phyloP scores from a whole-genome alignment of 805 yeast genomes.

The Candida andamanensis region DNA sequence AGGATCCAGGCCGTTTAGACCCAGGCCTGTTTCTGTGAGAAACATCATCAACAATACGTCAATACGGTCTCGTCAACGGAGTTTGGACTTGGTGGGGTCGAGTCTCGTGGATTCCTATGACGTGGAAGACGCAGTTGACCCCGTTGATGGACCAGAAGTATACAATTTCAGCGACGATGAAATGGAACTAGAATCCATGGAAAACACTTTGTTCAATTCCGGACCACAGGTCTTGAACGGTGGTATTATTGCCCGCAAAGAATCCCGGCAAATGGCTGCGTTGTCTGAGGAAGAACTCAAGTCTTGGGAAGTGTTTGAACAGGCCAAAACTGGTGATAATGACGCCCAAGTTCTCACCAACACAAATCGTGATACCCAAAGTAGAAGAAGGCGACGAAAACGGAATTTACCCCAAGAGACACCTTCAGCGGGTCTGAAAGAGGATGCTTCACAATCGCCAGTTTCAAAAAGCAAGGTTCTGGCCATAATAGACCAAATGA shows the following conservation, averaged over 20 bases:
- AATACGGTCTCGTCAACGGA: background rate
- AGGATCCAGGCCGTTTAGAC: background rate
- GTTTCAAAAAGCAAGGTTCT: too few species aligned
- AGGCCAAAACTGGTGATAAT: conserved; percentile 14
- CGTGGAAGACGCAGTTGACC: background rate
- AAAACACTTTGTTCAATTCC: too few species aligned
- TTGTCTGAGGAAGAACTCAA: conserved; percentile 30
- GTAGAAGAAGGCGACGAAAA: conserved; percentile 14
- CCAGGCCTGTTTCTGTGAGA: background rate
- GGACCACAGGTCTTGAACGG: conserved; percentile 29
- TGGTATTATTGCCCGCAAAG: conserved; percentile 33
- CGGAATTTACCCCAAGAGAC: conserved; percentile 2
- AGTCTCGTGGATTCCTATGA: too few species aligned
- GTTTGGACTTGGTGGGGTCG: background rate
- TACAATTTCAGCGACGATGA: conserved; percentile 1
- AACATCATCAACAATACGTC: too few species aligned
- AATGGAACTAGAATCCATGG: background rate
- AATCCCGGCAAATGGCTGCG: conserved; percentile 22
- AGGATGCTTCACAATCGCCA: background rate
- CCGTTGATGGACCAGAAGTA: background rate
- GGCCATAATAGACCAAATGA: conserved; percentile 11
- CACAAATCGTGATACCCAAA: too few species aligned
- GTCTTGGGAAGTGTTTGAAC: conserved; percentile 35
- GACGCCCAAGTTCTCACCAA: background rate
- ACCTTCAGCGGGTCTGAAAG: background rate